phyloP scores from a whole-genome alignment of 495 filamentous ascomycete species.

The Thozetella sp. region DNA sequence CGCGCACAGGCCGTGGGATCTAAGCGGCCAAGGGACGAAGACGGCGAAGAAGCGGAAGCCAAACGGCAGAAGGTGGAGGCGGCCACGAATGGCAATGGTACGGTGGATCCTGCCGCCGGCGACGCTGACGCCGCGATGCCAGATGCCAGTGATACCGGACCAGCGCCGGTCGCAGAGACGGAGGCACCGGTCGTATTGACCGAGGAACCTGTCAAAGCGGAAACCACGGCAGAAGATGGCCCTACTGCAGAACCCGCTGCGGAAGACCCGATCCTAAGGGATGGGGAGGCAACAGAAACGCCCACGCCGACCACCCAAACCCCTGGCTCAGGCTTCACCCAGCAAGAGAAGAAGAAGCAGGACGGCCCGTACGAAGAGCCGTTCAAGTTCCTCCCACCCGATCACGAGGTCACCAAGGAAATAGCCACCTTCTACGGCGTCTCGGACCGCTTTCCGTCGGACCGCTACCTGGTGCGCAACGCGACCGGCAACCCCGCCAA shows the following conservation, averaged over 20 bases:
- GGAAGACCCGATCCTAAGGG: slow-evolving; percentile 1
- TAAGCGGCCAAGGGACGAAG: slow-evolving; percentile 26
- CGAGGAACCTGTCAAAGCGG: slow-evolving; percentile 22
- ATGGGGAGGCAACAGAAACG: slow-evolving; percentile 12
- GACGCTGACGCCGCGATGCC: slow-evolving; percentile 13
- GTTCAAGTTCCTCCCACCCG: slow-evolving; percentile 80
- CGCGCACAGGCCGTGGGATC: slow-evolving; percentile 38
- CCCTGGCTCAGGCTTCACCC: slow-evolving; percentile 9
- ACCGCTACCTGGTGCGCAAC: slow-evolving; percentile 96
- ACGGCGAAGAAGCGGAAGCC: slow-evolving; percentile 29
- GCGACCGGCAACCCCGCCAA: slow-evolving; percentile 78
- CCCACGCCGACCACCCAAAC: slow-evolving; percentile 14
- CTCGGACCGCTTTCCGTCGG: slow-evolving; percentile 77
- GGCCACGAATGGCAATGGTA: slow-evolving; percentile 26
- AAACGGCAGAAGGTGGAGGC: slow-evolving; percentile 38
- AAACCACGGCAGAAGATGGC: not conserved
- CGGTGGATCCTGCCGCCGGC: slow-evolving; percentile 19
- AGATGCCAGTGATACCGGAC: too few relatives aligned
- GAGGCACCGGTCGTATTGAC: too few relatives aligned
- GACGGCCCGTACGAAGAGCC: slow-evolving; percentile 74
- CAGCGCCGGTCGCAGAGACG: too few relatives aligned
- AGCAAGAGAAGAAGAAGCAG: slow-evolving; percentile 27
- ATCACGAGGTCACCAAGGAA: slow-evolving; percentile 71
- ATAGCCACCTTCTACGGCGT: slow-evolving; percentile 84
- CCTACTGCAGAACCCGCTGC: not conserved